Conservation (phyloP, 2,329 filamentous ascomycete genomes). For the Hypomyces perniciosus region DNA sequence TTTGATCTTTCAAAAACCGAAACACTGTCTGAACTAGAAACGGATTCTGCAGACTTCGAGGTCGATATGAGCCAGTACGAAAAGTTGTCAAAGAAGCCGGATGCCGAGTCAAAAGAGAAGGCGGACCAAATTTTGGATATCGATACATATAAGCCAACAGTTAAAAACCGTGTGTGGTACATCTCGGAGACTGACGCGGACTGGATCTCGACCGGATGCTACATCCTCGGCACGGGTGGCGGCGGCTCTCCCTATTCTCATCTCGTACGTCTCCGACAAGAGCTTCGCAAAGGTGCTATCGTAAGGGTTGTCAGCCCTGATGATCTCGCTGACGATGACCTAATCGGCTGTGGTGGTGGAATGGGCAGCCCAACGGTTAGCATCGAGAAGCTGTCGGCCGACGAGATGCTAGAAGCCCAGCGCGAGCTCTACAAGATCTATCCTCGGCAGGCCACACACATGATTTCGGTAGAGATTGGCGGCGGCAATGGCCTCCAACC, state of each 20-base stretch:
- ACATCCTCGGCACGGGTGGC: conserved; percentile 56
- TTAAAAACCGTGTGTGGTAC: conserved; percentile 48
- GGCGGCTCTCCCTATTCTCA: conserved; percentile 50
- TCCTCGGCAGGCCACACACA: conserved; percentile 42
- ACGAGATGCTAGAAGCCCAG: conserved; percentile 49
- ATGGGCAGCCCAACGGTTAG: conserved; percentile 55
- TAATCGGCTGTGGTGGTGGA: conserved; percentile 50
- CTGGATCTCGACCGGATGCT: conserved; percentile 53
- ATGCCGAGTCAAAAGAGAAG: not conserved
- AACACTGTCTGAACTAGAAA: not conserved
- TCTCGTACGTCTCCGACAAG: conserved; percentile 45
- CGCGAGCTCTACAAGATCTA: conserved; percentile 48
- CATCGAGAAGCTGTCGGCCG: conserved; percentile 53
- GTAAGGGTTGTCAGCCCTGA: conserved; percentile 47
- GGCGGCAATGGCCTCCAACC: conserved; percentile 58
- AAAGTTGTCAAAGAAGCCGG: conserved; percentile 9
- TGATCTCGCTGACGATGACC: conserved; percentile 44
- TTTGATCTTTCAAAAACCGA: conserved; percentile 37
- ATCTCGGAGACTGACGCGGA: conserved; percentile 51
- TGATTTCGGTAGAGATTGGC: conserved; percentile 61
- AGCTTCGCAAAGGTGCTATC: conserved; percentile 43
- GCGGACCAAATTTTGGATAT: conserved; percentile 27
- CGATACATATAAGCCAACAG: conserved; percentile 41
- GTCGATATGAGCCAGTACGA: conserved; percentile 19
- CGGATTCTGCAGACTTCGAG: conserved; percentile 1